These are phyloP conservation scores for Epichloe festucae DNA, from an alignment of 2,329 filamentous ascomycete species.

Conservation along the genomic window DNA sequence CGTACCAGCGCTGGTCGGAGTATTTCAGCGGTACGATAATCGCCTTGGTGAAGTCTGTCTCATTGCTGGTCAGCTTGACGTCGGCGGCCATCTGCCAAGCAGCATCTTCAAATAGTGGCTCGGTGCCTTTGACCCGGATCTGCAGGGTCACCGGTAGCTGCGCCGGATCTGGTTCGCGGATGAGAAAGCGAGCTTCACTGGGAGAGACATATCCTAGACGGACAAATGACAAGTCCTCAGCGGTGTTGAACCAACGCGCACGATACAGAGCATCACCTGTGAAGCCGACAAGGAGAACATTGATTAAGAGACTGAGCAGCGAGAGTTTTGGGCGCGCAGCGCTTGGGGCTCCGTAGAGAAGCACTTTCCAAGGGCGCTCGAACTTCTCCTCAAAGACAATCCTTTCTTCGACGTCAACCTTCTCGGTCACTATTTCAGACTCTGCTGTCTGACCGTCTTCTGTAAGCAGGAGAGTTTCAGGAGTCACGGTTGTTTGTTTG, in stretches of 20 bases:
- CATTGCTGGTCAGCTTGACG: conserved; percentile 53
- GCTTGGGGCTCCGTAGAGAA: conserved; percentile 66
- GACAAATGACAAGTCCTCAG: conserved; percentile 68
- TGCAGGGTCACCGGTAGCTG: conserved; percentile 67
- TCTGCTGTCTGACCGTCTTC: conserved; percentile 21
- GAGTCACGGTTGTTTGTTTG: conserved; percentile 29
- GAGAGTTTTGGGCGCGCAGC: conserved; percentile 55
- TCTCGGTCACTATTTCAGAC: conserved; percentile 27
- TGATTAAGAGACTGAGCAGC: conserved; percentile 56
- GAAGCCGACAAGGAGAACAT: conserved; percentile 54
- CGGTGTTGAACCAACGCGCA: conserved; percentile 55
- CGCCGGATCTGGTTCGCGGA: conserved; percentile 67
- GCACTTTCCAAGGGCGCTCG: conserved; percentile 44
- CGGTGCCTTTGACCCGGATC: conserved; percentile 41
- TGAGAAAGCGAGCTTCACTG: conserved; percentile 62
- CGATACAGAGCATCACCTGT: conserved; percentile 68
- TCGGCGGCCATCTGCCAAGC: conserved; percentile 56
- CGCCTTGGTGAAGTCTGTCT: conserved; percentile 70
- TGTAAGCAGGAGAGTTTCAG: conserved; percentile 14
- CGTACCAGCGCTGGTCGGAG: conserved; percentile 60
- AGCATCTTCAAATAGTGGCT: conserved; percentile 39
- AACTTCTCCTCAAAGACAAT: conserved; percentile 45
- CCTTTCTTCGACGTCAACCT: conserved; percentile 51
- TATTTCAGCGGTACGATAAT: conserved; percentile 52
- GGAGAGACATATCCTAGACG: conserved; percentile 79